Conservation (phyloP, 495 filamentous ascomycete species). For the Thermothielavioides terrestris region DNA sequence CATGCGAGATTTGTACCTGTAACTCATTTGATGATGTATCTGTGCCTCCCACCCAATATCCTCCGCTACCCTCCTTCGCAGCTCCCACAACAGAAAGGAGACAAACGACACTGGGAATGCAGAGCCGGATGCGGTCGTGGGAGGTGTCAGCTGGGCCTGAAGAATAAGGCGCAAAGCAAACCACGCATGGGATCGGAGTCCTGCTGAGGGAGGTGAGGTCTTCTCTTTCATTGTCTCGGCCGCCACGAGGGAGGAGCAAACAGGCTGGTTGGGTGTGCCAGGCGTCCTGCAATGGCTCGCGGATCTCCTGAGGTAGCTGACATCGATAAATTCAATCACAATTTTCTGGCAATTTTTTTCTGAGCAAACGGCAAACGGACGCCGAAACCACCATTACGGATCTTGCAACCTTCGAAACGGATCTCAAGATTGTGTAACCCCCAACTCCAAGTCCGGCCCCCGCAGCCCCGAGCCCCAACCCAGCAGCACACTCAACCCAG, state of each 20-base stretch:
- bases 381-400: too few relatives aligned
- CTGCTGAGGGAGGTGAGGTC: not conserved
- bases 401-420: constrained; percentile 2
- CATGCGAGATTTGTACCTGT: not conserved
- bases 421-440: not conserved
- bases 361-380: not conserved
- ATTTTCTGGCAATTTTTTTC: not conserved
- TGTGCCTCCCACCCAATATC: not conserved
- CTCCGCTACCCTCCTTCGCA: not conserved
- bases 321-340: constrained; percentile 1
- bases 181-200: constrained; percentile 6
- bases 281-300: not conserved
- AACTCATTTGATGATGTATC: not conserved
- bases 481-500: not conserved
- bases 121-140: constrained; percentile 1
- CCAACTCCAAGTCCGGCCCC: not conserved
- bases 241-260: constrained; percentile 1
- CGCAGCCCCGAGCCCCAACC: not conserved
- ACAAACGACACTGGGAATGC: constrained; percentile 2
- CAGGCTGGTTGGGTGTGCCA: not conserved
- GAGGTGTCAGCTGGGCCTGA: constrained; percentile 3
- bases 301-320: not conserved
- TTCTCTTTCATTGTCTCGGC: not conserved
- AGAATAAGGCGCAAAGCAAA: not conserved
- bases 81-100: not conserved